phyloP scores from a whole-genome alignment of 2,329 filamentous ascomycete species.

The Beauveria australis region DNA sequence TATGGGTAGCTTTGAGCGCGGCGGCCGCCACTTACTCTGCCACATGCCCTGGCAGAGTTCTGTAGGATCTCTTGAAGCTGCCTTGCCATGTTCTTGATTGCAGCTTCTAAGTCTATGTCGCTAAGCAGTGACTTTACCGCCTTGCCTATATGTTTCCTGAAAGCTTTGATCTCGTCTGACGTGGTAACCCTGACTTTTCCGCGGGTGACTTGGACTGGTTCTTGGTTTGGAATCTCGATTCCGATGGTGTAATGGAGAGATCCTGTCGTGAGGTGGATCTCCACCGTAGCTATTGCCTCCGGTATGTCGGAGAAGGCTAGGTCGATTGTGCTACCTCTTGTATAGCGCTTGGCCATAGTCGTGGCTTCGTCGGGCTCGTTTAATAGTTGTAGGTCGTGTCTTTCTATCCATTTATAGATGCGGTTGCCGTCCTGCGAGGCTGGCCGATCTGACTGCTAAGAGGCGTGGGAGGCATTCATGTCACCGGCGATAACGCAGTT shows the following conservation, averaged over 20 bases:
- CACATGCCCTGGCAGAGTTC: no score
- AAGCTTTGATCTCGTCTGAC: background rate
- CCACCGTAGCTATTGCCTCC: background rate
- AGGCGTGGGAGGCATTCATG: background rate
- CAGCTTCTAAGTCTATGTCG: no score
- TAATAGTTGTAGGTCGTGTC: background rate
- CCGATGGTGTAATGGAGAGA: background rate
- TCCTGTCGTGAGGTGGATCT: background rate
- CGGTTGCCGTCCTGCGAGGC: background rate
- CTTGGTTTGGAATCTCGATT: background rate
- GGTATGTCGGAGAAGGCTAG: background rate
- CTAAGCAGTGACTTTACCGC: background rate
- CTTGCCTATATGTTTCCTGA: background rate
- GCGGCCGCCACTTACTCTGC: no score
- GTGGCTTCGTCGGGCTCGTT: background rate
- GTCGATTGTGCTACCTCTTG: background rate
- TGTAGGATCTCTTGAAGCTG: no score
- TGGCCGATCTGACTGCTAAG: background rate
- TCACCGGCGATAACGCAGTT: background rate
- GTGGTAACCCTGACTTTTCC: conserved; percentile 1
- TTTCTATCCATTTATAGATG: background rate
- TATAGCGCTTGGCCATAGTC: background rate
- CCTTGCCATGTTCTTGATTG: no score
- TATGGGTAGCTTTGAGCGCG: no score
- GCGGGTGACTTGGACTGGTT: background rate